Evolutionary conservation across 768 basidiomycete species (phyloP), one percentile per base, ranked within the genome.

Genomic region (Russula dissimulans): DNA sequence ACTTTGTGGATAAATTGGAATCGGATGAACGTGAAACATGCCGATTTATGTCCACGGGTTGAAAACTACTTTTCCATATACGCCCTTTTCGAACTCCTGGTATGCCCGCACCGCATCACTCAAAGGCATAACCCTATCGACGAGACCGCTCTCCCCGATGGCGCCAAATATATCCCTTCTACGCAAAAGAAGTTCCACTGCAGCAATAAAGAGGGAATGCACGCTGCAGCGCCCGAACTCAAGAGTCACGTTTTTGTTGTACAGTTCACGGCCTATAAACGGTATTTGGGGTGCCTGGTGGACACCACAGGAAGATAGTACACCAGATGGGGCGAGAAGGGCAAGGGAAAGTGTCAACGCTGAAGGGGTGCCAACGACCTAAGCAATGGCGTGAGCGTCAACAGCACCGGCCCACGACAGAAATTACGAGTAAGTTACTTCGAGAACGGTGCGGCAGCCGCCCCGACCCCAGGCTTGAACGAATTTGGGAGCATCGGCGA

Each of bases 151-250:
- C 14, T 77, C 73, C 4, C 89, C 88, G 0, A 89, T 77, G n/a
- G 75, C 73, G n/a, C 85, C 87, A 62, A 91, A 86, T 1, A 90
- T 76, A 65, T 89, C 86, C 67, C 85, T 86, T 36, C 85, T 75
- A 66, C 83, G 82, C 47, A 86, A 75, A 34, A 92, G 72, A 32
- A 91, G 70, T 65, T 84, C 84, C 43, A 87, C 77, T 2, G 88
- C 89, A 58, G 80, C 70, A 10, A 85, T 85, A 66, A 91, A 84
- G 80, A 90, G 82, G 0, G 88, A 82, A 14, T 86, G 81, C 5
- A 88, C 87, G 15, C 88, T 89, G 65, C 89, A 91, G 9, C 89
- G 81, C 9, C 90, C 90, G 68, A 91, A 91, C 66, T 89, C 85
- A 29, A 89, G 75, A 0, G 85, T 87, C 7, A 89, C 78, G 69